Percentiles rank a stretch among this genome's conserved stretches.
Conservation (phyloP, 73 alveolate species). For the Paramecium caudatum region DNA sequence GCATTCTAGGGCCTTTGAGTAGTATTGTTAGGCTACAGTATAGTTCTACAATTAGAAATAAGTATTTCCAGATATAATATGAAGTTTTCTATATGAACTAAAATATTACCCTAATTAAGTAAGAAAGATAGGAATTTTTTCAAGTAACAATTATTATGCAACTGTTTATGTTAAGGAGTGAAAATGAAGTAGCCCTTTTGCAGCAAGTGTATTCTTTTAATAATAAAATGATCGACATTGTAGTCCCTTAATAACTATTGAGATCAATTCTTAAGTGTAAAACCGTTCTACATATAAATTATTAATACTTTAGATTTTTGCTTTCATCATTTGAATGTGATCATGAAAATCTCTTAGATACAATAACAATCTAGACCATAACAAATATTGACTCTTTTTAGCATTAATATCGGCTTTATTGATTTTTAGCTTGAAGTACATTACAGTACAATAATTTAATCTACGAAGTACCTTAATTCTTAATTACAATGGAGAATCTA, state of each 20-base stretch:
- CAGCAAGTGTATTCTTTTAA: background rate
- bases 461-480: background rate
- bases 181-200: background rate
- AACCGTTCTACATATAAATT: slow-evolving; percentile 16
- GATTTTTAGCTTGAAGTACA: slow-evolving; percentile 41
- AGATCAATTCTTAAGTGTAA: slow-evolving; percentile 18
- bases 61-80: background rate
- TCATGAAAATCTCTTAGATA: slow-evolving; percentile 52
- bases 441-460: slow-evolving; percentile 37
- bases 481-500: background rate
- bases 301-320: background rate
- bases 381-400: background rate
- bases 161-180: background rate
- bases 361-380: background rate
- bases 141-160: background rate
- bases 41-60: background rate
- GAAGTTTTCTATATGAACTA: background rate
- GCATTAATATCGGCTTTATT: background rate
- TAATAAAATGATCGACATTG: background rate
- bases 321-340: background rate
- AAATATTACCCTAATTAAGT: slow-evolving; percentile 34
- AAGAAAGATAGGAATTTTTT: background rate
- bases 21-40: background rate
- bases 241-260: background rate
- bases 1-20: background rate